Evolutionary conservation across 768 basidiomycete genomes (phyloP).

Genomic region (Cystofilobasidium bisporidii): DNA sequence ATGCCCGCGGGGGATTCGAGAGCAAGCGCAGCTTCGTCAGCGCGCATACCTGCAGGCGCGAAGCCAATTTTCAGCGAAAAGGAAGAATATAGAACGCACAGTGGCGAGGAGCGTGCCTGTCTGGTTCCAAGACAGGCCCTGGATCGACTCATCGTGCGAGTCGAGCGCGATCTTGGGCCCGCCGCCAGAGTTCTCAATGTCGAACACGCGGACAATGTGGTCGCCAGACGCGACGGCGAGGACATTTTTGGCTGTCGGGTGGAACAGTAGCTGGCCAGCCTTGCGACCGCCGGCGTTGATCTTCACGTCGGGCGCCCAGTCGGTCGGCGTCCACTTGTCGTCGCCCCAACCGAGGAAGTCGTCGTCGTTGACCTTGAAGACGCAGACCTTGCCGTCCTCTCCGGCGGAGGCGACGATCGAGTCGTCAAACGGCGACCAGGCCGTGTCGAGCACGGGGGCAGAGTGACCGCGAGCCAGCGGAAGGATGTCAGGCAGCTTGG

Average conservation of each 20-base stretch:
- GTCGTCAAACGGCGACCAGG: slow-evolving; percentile 93
- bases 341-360: slow-evolving; percentile 66
- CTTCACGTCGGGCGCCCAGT: slow-evolving; percentile 60
- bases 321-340: slow-evolving; percentile 39
- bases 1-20: too few species aligned
- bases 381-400: slow-evolving; percentile 85
- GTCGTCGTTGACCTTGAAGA: slow-evolving; percentile 73
- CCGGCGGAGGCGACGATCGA: slow-evolving; percentile 78
- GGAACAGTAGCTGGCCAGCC: slow-evolving; percentile 87
- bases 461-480: slow-evolving; percentile 72
- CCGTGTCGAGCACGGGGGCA: slow-evolving; percentile 50
- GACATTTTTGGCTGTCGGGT: slow-evolving; percentile 79
- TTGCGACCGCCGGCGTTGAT: slow-evolving; percentile 47
- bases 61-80: too few species aligned
- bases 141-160: slow-evolving; percentile 81
- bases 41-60: too few species aligned
- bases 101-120: slow-evolving; percentile 75
- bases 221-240: slow-evolving; percentile 72
- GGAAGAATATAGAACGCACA: slow-evolving; percentile 33
- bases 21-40: not conserved
- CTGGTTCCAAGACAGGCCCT: slow-evolving; percentile 69
- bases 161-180: slow-evolving; percentile 50
- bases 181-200: slow-evolving; percentile 63
- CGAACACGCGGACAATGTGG: slow-evolving; percentile 82
- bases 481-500: slow-evolving; percentile 81